Percentiles rank a stretch among this genome's conserved stretches.
Evolutionary conservation across 2,329 filamentous ascomycete genomes (phyloP).

Genomic region (Fusarium subglutinans): DNA sequence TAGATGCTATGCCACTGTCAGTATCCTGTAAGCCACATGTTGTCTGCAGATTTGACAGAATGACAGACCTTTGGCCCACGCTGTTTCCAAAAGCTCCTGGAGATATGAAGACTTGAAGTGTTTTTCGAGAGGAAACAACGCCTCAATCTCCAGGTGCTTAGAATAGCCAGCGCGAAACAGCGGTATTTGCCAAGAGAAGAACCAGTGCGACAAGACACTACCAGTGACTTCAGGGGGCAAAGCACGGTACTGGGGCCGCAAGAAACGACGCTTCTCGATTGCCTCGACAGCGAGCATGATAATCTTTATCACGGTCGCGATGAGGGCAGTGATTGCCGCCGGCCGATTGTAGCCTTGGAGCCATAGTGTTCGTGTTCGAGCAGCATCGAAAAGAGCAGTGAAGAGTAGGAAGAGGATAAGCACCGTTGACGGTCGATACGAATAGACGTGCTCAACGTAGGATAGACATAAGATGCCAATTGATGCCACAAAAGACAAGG

Average conservation of each 20-base stretch:
- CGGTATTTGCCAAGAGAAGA: constrained; percentile 30
- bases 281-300: constrained; percentile 12
- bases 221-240: constrained; percentile 17
- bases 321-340: neutral
- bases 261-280: constrained; percentile 18
- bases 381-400: constrained; percentile 20
- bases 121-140: constrained; percentile 18
- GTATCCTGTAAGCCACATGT: neutral
- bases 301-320: constrained; percentile 21
- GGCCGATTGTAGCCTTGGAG: constrained; percentile 24
- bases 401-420: constrained; percentile 28
- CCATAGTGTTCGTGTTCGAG: constrained; percentile 27
- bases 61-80: constrained; percentile 16
- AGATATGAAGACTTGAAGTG: constrained; percentile 28
- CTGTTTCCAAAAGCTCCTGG: constrained; percentile 10
- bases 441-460: constrained; percentile 32
- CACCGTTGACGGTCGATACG: constrained; percentile 30
- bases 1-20: constrained; percentile 3
- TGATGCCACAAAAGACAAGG: constrained; percentile 19
- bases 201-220: constrained; percentile 22
- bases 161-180: constrained; percentile 28
- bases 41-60: rapidly evolving
- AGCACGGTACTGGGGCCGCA: constrained; percentile 12
- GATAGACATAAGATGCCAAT: constrained; percentile 15
- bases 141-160: constrained; percentile 8